Evolutionary conservation across 176 grass and related monocot species (phyloP), one percentile per base, ranked within the genome.

Genomic region (Rhynchospora breviuscula): DNA sequence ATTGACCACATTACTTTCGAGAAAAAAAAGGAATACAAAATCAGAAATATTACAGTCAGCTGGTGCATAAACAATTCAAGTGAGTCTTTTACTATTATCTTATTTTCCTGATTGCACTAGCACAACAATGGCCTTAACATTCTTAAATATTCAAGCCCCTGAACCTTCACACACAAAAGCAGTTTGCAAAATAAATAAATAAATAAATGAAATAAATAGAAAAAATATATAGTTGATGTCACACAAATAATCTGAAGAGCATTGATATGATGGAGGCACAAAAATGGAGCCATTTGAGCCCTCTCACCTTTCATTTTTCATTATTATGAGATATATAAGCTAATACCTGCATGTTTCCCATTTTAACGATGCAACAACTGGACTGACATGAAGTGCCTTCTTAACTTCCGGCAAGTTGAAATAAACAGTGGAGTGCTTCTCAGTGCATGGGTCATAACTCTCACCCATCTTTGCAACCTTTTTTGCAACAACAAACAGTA

Each of bases 311-410:
- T 48, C 35, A 14, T 2, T 25, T 74, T 76, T 25, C 22, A 76
- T 29, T 10, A 76, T 76, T 26, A 76, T 11, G 0, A 18, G 49
- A 63, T 70, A 65, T 54, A 87, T 9, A 72, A 88, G n/a, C 68
- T 76, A 63, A 66, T 93, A 99, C 93, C 91, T 99, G 96, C 93
- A 99, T 81, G 93, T 95, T 74, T 90, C 89, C 93, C 96, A 99
- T 64, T 90, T 90, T 77, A 89, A 93, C 79, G 90, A 90, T 46
- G 89, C 85, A 77, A 93, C 68, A 7, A 88, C 64, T 13, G 91
- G 86, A 99, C 84, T 99, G 75, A 92, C 89, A 45, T 99, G 96
- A 89, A 99, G 93, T 81, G 93, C 88, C 75, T 93, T 92, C 79
- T 99, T 89, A 67, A 99, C 96, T 88, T 93, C 91, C 71, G 86